A percentile compares a stretch with the other conserved stretches of the same genome.
Conservation (phyloP, 371 early-diverging fungal species). For the Syncephalis plumigaleata region DNA sequence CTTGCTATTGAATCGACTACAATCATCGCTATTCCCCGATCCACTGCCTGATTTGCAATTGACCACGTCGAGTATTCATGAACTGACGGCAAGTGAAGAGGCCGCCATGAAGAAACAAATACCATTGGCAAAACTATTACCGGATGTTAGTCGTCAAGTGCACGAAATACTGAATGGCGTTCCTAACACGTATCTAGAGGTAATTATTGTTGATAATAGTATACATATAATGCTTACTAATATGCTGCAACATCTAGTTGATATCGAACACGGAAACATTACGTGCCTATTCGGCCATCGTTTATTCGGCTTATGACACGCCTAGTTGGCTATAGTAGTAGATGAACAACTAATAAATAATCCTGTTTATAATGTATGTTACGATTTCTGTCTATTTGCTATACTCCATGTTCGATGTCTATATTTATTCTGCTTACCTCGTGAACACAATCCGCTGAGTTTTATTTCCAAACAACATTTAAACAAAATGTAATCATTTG, state of each 20-base stretch:
- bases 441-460: too few species aligned
- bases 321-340: too few species aligned
- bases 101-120: constrained; percentile 13
- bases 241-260: neutral
- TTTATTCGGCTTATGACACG: neutral
- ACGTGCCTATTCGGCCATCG: neutral
- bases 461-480: too few species aligned
- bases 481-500: too few species aligned
- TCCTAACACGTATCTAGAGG: constrained; percentile 68
- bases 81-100: neutral
- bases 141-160: constrained; percentile 53
- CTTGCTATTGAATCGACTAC: constrained; percentile 18
- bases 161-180: constrained; percentile 64
- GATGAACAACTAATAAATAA: too few species aligned
- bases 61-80: neutral
- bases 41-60: neutral
- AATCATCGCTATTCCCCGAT: neutral
- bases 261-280: neutral
- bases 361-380: too few species aligned
- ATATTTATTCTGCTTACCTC: too few species aligned
- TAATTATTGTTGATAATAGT: constrained; percentile 2
- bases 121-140: constrained; percentile 57
- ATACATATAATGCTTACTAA: neutral
- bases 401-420: too few species aligned
- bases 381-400: too few species aligned